Conservation (phyloP, 345 rosid genomes). For the Noccaea bulbosa region DNA sequence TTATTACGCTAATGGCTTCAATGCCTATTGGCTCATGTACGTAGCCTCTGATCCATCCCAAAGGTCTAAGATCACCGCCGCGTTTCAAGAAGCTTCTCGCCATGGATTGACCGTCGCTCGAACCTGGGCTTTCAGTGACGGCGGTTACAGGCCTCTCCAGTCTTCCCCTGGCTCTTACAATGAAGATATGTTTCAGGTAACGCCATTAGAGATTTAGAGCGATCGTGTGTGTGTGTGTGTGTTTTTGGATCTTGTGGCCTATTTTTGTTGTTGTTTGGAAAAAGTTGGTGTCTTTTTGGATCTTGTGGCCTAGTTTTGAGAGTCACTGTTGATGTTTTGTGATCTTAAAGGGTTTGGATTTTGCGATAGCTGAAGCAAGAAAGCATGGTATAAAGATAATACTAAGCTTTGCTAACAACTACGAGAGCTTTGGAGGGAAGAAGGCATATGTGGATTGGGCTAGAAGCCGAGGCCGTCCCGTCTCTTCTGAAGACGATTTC, state of each 20-base stretch:
- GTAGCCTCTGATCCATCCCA: conserved; percentile 72
- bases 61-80: conserved; percentile 61
- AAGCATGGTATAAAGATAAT: conserved; percentile 70
- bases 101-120: conserved; percentile 80
- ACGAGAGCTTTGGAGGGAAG: conserved; percentile 81
- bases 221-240: background rate
- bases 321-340: conserved; percentile 1
- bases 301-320: conserved; percentile 1
- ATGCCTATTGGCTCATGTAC: conserved; percentile 94
- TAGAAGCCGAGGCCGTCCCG: conserved; percentile 63
- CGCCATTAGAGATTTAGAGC: background rate
- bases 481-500: conserved; percentile 84
- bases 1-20: conserved; percentile 86
- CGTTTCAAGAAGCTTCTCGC: conserved; percentile 64
- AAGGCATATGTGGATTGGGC: conserved; percentile 88
- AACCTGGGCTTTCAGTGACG: conserved; percentile 95
- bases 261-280: background rate
- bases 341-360: conserved; percentile 76
- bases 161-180: conserved; percentile 75
- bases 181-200: conserved; percentile 77
- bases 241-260: background rate
- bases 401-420: conserved; percentile 75
- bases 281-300: conserved; percentile 20
- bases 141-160: conserved; percentile 77
- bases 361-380: conserved; percentile 89